These are phyloP conservation scores for Prunus fruticosa DNA, from an alignment of 306 rosid species.

Conservation along the genomic window DNA sequence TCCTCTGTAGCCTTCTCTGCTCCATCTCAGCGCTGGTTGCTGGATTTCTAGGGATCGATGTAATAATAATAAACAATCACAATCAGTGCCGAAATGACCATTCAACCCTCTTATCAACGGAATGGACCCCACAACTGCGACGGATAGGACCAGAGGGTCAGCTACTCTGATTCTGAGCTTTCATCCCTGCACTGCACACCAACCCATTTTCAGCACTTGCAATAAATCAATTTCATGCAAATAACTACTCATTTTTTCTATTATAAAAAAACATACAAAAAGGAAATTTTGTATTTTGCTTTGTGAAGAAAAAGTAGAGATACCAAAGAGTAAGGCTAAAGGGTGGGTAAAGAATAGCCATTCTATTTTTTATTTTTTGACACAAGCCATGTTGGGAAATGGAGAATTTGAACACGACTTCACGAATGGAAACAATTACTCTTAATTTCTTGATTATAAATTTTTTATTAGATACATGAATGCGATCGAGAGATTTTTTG, in stretches of 20 bases:
- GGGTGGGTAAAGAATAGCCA: too few species aligned
- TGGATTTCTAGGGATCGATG: conserved; percentile 55
- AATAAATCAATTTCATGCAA: not conserved
- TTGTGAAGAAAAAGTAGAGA: conserved; percentile 32
- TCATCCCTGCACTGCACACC: not conserved
- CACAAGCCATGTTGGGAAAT: too few species aligned
- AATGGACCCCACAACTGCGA: conserved; percentile 47
- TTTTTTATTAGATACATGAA: not conserved
- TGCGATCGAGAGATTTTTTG: not conserved
- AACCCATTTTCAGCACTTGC: not conserved
- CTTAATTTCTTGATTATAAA: too few species aligned
- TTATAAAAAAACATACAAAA: not conserved
- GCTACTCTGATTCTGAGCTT: not conserved
- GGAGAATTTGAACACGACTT: too few species aligned
- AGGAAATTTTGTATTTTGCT: conserved; percentile 2
- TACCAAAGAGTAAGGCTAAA: conserved; percentile 20
- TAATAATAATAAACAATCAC: conserved; percentile 5
- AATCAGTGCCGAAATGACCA: conserved; percentile 14
- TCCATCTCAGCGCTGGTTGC: not conserved
- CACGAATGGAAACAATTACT: too few species aligned
- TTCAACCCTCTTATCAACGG: conserved; percentile 35
- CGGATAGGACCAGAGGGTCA: conserved; percentile 20
- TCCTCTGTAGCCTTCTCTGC: not conserved
- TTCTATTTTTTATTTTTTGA: too few species aligned
- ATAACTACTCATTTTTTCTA: not conserved